Conservation (phyloP, 495 filamentous ascomycete genomes). For the Talaromyces thailandensis region DNA sequence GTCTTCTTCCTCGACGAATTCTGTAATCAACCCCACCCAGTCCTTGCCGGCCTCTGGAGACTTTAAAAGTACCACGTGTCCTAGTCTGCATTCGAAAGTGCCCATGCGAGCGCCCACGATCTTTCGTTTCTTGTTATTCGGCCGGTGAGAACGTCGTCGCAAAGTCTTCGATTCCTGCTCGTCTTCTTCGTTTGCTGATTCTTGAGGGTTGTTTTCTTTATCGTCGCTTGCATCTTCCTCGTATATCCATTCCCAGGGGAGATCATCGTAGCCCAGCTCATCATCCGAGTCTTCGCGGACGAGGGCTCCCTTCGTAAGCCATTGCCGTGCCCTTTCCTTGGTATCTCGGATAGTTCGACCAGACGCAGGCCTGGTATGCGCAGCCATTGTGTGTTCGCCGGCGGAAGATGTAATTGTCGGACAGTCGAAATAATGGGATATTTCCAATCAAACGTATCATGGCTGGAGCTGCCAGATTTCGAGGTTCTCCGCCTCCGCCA, state of each 20-base stretch:
- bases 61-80: slow-evolving; percentile 79
- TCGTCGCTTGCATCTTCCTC: slow-evolving; percentile 15
- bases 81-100: slow-evolving; percentile 68
- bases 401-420: neutral
- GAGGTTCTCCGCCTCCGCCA: neutral
- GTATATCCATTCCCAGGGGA: slow-evolving; percentile 93
- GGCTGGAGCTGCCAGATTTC: neutral
- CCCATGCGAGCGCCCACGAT: slow-evolving; percentile 84
- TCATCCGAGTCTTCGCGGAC: slow-evolving; percentile 83
- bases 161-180: slow-evolving; percentile 23
- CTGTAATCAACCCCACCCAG: slow-evolving; percentile 82
- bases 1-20: slow-evolving; percentile 61
- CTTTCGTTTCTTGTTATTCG: slow-evolving; percentile 20
- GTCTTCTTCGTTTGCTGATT: slow-evolving; percentile 18
- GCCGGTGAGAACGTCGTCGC: slow-evolving; percentile 20
- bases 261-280: slow-evolving; percentile 75
- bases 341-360: neutral
- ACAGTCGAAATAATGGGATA: neutral
- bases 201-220: slow-evolving; percentile 1
- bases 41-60: slow-evolving; percentile 73
- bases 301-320: slow-evolving; percentile 57
- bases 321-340: slow-evolving; percentile 45
- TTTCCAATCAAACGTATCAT: neutral
- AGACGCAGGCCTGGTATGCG: neutral
- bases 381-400: neutral